These are phyloP conservation scores for Trametes pubescens DNA, from an alignment of 1,284 basidiomycete species.

Conservation along the genomic window DNA sequence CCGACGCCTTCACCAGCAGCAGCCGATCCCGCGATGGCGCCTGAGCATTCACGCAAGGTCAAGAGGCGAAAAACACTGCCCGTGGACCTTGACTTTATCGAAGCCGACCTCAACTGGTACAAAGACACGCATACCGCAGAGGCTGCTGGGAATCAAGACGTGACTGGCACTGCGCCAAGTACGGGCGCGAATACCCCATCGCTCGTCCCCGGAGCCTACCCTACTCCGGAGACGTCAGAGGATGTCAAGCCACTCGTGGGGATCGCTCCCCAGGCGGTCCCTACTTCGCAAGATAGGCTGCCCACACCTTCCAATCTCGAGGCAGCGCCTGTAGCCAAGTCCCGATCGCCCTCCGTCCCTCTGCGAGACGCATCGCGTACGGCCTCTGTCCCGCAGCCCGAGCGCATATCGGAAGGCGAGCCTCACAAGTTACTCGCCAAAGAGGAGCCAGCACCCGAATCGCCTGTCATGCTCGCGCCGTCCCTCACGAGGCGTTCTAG, in stretches of 20 bases:
- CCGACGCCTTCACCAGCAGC: not conserved
- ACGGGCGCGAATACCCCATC: not conserved
- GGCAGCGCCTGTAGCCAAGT: not conserved
- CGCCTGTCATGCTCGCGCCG: conserved; percentile 10
- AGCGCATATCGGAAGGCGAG: not conserved
- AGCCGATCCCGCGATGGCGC: not conserved
- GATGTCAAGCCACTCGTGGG: not conserved
- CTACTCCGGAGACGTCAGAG: not conserved
- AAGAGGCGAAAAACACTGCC: conserved; percentile 26
- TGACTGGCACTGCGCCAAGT: not conserved
- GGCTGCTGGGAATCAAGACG: not conserved
- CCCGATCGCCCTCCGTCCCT: conserved; percentile 3
- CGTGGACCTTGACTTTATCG: conserved; percentile 31
- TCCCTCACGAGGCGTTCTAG: conserved; percentile 17
- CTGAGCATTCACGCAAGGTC: conserved; percentile 16
- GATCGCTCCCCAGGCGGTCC: not conserved
- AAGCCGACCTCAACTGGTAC: conserved; percentile 34
- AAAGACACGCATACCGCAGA: conserved; percentile 17
- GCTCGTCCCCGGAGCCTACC: no score
- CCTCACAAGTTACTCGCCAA: not conserved
- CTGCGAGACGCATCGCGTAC: not conserved
- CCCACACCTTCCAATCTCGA: not conserved
- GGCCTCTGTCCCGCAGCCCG: not conserved
- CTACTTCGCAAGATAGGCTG: not conserved
- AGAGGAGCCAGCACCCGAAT: not conserved